Percentiles rank a stretch among this genome's conserved stretches.
Conservation (phyloP, 192 early-diverging fungal species). For the Kappamyces sp. region DNA sequence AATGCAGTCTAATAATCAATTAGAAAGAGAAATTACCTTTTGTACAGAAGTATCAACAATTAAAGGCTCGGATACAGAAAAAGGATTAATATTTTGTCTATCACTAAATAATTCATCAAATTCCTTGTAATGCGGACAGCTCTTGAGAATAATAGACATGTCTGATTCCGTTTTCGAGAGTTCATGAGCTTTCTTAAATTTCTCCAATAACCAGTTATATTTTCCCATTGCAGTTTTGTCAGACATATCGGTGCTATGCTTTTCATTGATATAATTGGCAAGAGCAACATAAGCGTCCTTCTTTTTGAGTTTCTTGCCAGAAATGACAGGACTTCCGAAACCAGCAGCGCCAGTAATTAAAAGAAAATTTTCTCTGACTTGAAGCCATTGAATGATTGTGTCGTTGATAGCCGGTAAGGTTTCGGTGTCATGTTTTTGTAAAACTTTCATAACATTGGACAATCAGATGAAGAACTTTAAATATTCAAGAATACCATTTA, state of each 20-base stretch:
- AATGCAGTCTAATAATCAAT: no score
- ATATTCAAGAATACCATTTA: no score
- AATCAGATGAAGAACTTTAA: no score
- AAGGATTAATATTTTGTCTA: slow-evolving; percentile 4
- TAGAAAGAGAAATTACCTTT: background rate
- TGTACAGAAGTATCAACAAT: background rate
- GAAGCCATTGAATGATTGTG: background rate
- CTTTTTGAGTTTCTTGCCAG: background rate
- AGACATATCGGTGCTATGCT: background rate
- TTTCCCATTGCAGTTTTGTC: background rate
- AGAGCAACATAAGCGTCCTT: background rate
- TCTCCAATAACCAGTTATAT: background rate
- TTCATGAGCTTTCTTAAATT: background rate
- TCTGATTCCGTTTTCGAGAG: background rate
- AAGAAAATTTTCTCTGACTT: slow-evolving; percentile 1
- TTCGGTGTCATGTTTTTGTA: background rate
- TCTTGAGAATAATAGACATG: background rate
- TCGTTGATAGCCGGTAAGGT: background rate
- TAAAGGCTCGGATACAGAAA: background rate
- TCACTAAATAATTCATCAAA: slow-evolving; percentile 1
- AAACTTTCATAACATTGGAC: no score
- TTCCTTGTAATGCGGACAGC: background rate
- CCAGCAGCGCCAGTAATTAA: background rate
- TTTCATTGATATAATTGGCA: background rate
- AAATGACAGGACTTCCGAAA: background rate